Conservation (phyloP, 2,329 filamentous ascomycete genomes). For the Colletotrichum tabaci region DNA sequence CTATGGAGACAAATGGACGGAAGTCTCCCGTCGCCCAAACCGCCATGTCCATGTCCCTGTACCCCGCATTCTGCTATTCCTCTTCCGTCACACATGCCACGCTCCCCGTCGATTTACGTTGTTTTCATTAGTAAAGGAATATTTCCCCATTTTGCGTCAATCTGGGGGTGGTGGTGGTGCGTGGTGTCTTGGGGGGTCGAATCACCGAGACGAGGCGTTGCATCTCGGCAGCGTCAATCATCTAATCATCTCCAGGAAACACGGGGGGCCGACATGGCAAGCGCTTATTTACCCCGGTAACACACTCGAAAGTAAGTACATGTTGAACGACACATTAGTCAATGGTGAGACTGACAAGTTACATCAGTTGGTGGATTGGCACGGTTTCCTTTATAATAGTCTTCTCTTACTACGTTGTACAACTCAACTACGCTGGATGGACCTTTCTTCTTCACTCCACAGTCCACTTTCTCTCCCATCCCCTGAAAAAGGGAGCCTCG, state of each 20-base stretch:
- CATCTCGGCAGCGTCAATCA: background rate
- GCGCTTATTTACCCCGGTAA: no score
- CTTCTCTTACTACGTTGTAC: no score
- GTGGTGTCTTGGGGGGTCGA: no score
- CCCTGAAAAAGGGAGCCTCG: slow-evolving; percentile 82
- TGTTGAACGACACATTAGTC: no score
- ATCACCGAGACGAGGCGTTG: background rate
- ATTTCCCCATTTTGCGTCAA: background rate
- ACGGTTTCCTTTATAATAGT: no score
- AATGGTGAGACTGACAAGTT: no score
- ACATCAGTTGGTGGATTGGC: no score
- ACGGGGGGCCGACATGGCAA: no score
- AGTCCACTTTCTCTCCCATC: slow-evolving; percentile 82
- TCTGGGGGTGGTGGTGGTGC: no score
- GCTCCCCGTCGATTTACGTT: background rate
- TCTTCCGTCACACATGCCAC: background rate
- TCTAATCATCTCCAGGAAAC: no score
- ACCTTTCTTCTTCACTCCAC: background rate
- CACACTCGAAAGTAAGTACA: no score
- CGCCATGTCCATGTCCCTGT: background rate
- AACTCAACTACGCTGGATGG: no score
- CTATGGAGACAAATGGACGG: background rate
- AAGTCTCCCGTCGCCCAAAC: background rate
- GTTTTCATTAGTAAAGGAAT: background rate
- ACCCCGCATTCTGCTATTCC: slow-evolving; percentile 17